phyloP scores from a whole-genome alignment of 208 protist genomes.

The Leishmania major region DNA sequence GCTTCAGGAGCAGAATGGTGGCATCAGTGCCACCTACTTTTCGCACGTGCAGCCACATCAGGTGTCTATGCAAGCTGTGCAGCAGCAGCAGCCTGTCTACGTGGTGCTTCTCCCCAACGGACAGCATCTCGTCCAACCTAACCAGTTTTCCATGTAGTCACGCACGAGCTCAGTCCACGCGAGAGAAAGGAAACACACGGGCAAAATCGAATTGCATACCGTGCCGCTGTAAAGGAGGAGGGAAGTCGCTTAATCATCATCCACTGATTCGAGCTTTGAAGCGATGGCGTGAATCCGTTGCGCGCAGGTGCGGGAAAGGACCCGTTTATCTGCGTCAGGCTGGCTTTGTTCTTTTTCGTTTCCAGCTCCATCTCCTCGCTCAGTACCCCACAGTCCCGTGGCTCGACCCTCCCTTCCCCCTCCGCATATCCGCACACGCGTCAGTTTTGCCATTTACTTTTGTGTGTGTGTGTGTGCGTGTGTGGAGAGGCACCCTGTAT shows the following conservation, averaged over 20 bases:
- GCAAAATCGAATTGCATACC: background rate
- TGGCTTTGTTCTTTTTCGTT: background rate
- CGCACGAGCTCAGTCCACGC: no score
- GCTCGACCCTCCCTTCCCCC: background rate
- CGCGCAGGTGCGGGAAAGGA: background rate
- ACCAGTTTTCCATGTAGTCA: slow-evolving; percentile 22
- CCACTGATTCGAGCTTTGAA: background rate
- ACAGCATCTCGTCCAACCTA: slow-evolving; percentile 20
- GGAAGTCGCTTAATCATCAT: background rate
- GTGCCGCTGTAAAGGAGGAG: background rate
- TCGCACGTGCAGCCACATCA: slow-evolving; percentile 17
- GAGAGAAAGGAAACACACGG: background rate
- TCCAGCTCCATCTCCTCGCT: background rate
- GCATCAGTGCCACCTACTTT: slow-evolving; percentile 2
- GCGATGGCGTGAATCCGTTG: background rate
- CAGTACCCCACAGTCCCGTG: background rate
- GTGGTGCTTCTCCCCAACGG: slow-evolving; percentile 46
- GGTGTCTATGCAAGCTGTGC: background rate
- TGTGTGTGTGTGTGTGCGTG: background rate
- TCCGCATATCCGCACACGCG: background rate
- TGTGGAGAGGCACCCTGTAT: background rate
- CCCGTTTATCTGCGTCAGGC: background rate
- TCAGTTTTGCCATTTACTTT: background rate
- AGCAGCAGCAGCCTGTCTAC: slow-evolving; percentile 31
- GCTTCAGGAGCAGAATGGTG: background rate